These are phyloP conservation scores for Leccinum angustisporum DNA, from an alignment of 1,284 basidiomycete genomes.

Conservation along the genomic window DNA sequence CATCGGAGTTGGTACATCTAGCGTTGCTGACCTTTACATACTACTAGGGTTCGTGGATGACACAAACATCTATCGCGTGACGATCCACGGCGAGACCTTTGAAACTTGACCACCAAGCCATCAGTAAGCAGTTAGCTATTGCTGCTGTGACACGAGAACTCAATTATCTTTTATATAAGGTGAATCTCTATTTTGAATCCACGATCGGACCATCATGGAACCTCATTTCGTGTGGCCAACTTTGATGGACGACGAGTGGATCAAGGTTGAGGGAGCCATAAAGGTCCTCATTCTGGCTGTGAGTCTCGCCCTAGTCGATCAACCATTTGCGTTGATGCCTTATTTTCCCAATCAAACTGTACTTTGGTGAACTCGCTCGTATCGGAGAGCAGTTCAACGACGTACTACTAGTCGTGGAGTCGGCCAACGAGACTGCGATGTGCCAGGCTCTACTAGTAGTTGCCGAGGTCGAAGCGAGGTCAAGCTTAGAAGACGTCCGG, in stretches of 20 bases:
- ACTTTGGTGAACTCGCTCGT: conserved; percentile 11
- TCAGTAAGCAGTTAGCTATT: conserved; percentile 58
- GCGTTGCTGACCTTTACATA: conserved; percentile 10
- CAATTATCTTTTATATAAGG: no score
- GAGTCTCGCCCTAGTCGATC: no score
- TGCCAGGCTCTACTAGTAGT: conserved; percentile 26
- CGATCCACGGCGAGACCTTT: conserved; percentile 96
- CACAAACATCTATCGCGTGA: conserved; percentile 99
- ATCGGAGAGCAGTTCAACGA: conserved; percentile 37
- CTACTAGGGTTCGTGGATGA: conserved; percentile 92
- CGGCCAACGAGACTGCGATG: conserved; percentile 23
- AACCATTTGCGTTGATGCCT: no score
- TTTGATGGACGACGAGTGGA: no score
- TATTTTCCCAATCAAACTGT: no score
- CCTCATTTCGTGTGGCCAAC: no score
- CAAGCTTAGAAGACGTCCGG: conserved; percentile 2
- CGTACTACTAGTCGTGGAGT: conserved; percentile 25
- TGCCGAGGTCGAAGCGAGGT: conserved; percentile 33
- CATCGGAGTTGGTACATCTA: background rate
- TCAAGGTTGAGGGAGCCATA: no score
- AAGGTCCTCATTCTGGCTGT: no score
- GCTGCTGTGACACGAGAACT: background rate
- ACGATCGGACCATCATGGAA: no score
- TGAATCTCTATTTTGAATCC: no score
- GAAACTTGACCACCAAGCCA: conserved; percentile 99